Percentiles rank a stretch among this genome's conserved stretches.
Evolutionary conservation across 139 green algal genomes (phyloP).

Genomic region (Picochlorum sp.): DNA sequence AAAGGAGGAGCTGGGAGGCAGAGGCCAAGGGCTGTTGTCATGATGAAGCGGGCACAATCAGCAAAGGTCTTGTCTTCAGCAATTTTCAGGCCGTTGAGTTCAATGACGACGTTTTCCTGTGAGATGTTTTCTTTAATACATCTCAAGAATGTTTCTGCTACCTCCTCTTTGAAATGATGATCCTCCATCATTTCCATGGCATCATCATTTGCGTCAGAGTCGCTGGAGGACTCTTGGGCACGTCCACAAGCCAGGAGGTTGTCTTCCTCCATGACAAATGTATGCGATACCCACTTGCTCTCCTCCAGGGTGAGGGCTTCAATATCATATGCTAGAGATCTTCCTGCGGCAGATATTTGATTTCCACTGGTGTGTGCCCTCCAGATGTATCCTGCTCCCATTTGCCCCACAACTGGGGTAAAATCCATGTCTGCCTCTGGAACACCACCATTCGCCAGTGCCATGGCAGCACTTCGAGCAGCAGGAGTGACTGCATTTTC

Average conservation of each 20-base stretch:
- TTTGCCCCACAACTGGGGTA: constrained; percentile 45
- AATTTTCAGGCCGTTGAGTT: constrained; percentile 91
- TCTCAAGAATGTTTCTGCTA: constrained; percentile 88
- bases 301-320: neutral
- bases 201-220: neutral
- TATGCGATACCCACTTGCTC: neutral
- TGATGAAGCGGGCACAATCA: constrained; percentile 81
- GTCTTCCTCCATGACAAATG: neutral
- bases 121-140: constrained; percentile 65
- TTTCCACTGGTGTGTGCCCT: no score
- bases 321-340: neutral
- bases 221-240: neutral
- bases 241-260: neutral
- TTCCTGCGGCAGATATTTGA: constrained; percentile 3
- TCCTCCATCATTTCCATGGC: constrained; percentile 8
- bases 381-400: constrained; percentile 68
- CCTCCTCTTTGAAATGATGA: constrained; percentile 55
- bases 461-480: constrained; percentile 2
- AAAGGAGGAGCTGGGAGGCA: constrained; percentile 19
- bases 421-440: constrained; percentile 33
- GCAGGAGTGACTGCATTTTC: constrained; percentile 12
- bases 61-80: constrained; percentile 87
- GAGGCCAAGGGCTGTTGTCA: constrained; percentile 66
- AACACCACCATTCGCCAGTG: constrained; percentile 15
- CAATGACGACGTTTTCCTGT: constrained; percentile 75